phyloP scores from a whole-genome alignment of 805 yeast genomes.

The Starmerella cellae region DNA sequence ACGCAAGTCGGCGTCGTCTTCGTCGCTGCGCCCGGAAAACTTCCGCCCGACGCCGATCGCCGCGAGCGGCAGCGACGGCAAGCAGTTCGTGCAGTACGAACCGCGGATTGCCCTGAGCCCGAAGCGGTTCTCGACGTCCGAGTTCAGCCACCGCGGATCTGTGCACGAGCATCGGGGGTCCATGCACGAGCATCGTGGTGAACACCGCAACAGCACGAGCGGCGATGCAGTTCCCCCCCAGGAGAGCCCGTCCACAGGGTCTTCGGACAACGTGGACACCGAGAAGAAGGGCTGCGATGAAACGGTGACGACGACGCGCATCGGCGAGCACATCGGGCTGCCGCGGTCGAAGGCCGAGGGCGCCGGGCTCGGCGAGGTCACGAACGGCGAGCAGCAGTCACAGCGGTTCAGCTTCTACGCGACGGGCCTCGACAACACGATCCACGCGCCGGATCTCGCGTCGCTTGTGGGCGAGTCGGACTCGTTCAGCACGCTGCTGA shows the following conservation, averaged over 20 bases:
- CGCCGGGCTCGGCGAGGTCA: neutral
- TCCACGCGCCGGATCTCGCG: conserved; percentile 79
- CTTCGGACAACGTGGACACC: neutral
- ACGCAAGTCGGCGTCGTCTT: neutral
- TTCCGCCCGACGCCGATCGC: neutral
- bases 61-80: neutral
- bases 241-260: neutral
- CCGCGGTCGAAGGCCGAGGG: neutral
- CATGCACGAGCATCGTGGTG: no score
- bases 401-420: conserved; percentile 76
- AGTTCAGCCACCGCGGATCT: no score
- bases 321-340: neutral
- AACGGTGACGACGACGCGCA: neutral
- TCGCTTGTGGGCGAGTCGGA: conserved; percentile 49
- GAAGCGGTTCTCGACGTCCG: no score
- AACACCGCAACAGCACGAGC: no score
- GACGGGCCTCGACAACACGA: conserved; percentile 70
- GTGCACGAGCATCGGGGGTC: no score
- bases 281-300: neutral
- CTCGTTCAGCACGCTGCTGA: conserved; percentile 55
- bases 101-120: no score
- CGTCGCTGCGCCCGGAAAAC: neutral
- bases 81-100: neutral
- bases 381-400: conserved; percentile 32
- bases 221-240: no score